Evolutionary conservation across 306 rosid species (phyloP).

Genomic region (Nissolia schottii): DNA sequence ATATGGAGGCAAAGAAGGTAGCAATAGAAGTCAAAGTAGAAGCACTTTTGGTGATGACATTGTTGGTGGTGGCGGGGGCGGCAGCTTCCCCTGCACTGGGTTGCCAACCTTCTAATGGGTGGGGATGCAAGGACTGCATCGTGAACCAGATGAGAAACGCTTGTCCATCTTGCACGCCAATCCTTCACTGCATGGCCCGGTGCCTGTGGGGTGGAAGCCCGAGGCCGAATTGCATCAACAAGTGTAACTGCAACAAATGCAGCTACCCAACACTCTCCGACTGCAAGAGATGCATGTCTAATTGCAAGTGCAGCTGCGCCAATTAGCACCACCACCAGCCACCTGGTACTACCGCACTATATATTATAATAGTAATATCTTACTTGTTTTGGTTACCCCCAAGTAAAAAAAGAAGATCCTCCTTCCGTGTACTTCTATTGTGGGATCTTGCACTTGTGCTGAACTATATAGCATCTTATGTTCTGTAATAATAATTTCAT

Average conservation of each 20-base stretch:
- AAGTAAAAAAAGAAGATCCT: not conserved
- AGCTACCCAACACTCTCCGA: constrained; percentile 49
- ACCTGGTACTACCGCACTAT: not conserved
- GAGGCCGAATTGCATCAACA: constrained; percentile 40
- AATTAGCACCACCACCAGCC: constrained; percentile 4
- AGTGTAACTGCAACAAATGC: constrained; percentile 45
- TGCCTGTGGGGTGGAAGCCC: constrained; percentile 75
- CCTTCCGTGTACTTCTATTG: not conserved
- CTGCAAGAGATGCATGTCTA: constrained; percentile 76
- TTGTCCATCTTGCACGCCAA: constrained; percentile 57
- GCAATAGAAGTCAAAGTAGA: not conserved
- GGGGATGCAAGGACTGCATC: constrained; percentile 50
- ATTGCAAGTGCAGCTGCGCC: constrained; percentile 75
- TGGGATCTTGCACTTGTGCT: constrained; percentile 17
- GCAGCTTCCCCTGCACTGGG: constrained; percentile 23
- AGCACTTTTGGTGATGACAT: constrained; percentile 24
- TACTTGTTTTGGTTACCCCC: not conserved
- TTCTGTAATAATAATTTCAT: not conserved
- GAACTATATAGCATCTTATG: not conserved
- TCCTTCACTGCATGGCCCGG: constrained; percentile 77
- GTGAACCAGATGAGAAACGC: constrained; percentile 45
- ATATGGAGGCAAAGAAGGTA: constrained; percentile 24
- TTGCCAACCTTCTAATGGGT: constrained; percentile 41
- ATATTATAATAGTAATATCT: not conserved
- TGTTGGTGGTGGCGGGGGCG: constrained; percentile 27